phyloP scores from a whole-genome alignment of 306 rosid genomes.

The Dicorynia guianensis region DNA sequence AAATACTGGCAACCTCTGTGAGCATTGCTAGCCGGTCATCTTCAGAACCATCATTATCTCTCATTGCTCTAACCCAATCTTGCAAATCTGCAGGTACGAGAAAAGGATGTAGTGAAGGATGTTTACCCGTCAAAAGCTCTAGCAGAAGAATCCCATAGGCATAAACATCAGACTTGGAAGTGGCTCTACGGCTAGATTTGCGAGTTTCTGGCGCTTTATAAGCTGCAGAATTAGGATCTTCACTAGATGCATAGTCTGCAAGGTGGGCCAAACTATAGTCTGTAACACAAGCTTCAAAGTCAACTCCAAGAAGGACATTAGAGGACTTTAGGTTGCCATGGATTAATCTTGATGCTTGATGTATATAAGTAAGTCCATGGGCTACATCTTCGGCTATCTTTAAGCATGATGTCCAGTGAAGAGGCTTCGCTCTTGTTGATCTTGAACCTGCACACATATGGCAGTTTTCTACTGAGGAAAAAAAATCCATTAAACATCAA shows the following conservation, averaged over 20 bases:
- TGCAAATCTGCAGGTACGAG: constrained; percentile 74
- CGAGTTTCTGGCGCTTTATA: constrained; percentile 80
- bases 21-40: constrained; percentile 84
- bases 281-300: constrained; percentile 88
- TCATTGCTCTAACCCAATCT: constrained; percentile 84
- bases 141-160: constrained; percentile 78
- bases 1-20: constrained; percentile 86
- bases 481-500: constrained; percentile 2
- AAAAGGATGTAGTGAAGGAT: constrained; percentile 81
- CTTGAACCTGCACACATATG: constrained; percentile 68
- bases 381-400: constrained; percentile 97
- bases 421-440: constrained; percentile 86
- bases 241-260: constrained; percentile 54
- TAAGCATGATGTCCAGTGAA: constrained; percentile 97
- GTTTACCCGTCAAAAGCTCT: constrained; percentile 93
- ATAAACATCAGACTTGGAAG: constrained; percentile 76
- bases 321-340: constrained; percentile 90
- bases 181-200: constrained; percentile 58
- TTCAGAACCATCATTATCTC: constrained; percentile 74
- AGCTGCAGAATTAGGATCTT: constrained; percentile 68
- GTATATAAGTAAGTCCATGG: constrained; percentile 87
- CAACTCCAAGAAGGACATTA: constrained; percentile 84
- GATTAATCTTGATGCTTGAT: constrained; percentile 68
- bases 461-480: constrained; percentile 35
- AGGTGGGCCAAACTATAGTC: constrained; percentile 75